Base-by-base conservation (phyloP, 2,329 filamentous ascomycete species). In the Calycina herbarum region DNA sequence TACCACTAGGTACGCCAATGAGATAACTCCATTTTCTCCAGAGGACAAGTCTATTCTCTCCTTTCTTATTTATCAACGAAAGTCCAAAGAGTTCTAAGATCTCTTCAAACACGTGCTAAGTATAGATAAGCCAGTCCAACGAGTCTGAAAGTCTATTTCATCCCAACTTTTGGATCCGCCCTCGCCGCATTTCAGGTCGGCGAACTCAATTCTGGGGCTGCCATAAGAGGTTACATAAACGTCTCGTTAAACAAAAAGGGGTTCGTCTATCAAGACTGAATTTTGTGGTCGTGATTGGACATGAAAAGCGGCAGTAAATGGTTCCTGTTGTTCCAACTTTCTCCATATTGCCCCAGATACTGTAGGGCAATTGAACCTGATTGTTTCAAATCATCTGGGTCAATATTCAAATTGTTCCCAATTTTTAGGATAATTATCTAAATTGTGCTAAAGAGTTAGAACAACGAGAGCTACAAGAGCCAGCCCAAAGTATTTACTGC, bases 171-270 rank as follows among this genome's bases (percentile, higher is more conserved):
- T 11, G 5, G 42, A 45, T 17, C n/a, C 20, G 5, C 48, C 11
- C 15, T n/a, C 17, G 15, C 42, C n/a, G 42, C 17, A 20, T 27
- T 54, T 24, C n/a, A 54, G 48, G 48, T 54, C 48, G 48, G n/a
- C 48, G 48, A 33, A 54, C 48, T 24, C 11, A 24, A 27, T 24
- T 10, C 27, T 10, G 7, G 10, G 7, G 7, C 48, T 7, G n/a
- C 45, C 3, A 35, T 35, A 38, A 51, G 17, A 3, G 0, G 40
- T n/a, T 3, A n/a, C 40, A 42, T 33, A 13, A 38, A 20, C 10
- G 45, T 51, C n/a, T 54, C 48, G 48, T 54, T 54, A 54, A 54
- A 24, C 20, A 27, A 54, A 27, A 27, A 20, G 48, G 48, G 48
- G 48, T 24, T 24, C 20, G n/a, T 24, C 8, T 54, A 54, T 54